phyloP scores from a whole-genome alignment of 2,329 filamentous ascomycete genomes.

The Talaromyces sp. region DNA sequence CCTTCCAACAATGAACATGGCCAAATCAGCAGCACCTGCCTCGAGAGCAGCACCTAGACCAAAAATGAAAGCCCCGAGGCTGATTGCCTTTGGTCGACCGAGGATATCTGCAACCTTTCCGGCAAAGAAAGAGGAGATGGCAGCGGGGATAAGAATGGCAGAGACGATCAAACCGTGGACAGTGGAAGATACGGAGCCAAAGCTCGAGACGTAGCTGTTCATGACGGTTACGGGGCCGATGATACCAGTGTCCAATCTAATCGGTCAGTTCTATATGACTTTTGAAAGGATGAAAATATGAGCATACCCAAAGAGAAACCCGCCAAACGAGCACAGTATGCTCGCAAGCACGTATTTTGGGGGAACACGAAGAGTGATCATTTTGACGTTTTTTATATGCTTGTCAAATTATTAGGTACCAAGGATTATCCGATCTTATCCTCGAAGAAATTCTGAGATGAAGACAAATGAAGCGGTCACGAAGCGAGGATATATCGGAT shows the following conservation, averaged over 20 bases:
- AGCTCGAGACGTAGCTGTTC: constrained; percentile 50
- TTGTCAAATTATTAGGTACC: background rate
- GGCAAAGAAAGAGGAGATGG: constrained; percentile 58
- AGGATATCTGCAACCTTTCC: constrained; percentile 54
- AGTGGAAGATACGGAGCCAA: constrained; percentile 53
- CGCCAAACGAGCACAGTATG: constrained; percentile 24
- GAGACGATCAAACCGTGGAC: constrained; percentile 61
- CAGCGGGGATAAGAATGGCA: constrained; percentile 58
- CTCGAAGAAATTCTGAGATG: background rate
- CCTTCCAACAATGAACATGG: constrained; percentile 57
- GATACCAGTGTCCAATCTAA: constrained; percentile 51
- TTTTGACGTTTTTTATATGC: background rate
- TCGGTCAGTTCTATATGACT: background rate
- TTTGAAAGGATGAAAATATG: background rate
- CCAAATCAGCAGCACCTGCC: constrained; percentile 47
- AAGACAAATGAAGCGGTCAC: background rate
- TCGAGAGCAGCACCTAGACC: constrained; percentile 55
- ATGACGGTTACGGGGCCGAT: constrained; percentile 62
- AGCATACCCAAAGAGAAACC: constrained; percentile 24
- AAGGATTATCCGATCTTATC: background rate
- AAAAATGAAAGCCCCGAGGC: constrained; percentile 55
- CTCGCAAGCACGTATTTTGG: constrained; percentile 25
- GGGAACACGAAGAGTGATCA: background rate
- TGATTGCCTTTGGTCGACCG: constrained; percentile 52
- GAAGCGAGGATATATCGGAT: background rate